Percentiles rank a stretch among this genome's conserved stretches.
Conservation (phyloP, 1,284 basidiomycete species). For the Sphagnurus paluster region DNA sequence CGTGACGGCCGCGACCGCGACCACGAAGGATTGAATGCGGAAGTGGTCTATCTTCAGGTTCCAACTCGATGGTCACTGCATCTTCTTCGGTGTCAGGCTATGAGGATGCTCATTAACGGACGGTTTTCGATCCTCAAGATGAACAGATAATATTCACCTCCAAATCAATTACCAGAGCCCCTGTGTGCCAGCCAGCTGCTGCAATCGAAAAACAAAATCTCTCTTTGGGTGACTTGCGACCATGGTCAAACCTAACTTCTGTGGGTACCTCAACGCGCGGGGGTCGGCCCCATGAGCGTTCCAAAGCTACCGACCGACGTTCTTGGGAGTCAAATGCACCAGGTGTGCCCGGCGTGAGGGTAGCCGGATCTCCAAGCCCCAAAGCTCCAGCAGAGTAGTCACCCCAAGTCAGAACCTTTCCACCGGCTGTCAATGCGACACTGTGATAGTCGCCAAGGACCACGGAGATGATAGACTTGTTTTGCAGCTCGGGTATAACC, state of each 20-base stretch:
- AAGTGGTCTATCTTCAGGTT: slow-evolving; percentile 16
- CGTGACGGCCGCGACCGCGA: too few species aligned
- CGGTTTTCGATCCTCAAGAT: not conserved
- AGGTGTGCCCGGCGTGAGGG: slow-evolving; percentile 51
- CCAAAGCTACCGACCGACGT: slow-evolving; percentile 31
- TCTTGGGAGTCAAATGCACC: slow-evolving; percentile 54
- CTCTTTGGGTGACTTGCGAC: slow-evolving; percentile 45
- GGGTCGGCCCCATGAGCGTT: slow-evolving; percentile 34
- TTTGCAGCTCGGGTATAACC: slow-evolving; percentile 71
- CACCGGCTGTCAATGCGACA: slow-evolving; percentile 77
- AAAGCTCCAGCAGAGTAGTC: slow-evolving; percentile 75
- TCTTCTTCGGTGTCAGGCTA: slow-evolving; percentile 20
- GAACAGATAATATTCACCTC: slow-evolving; percentile 45
- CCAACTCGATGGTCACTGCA: slow-evolving; percentile 8
- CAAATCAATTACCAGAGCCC: slow-evolving; percentile 81
- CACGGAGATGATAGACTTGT: slow-evolving; percentile 77
- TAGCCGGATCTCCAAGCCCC: slow-evolving; percentile 74
- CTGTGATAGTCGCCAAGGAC: slow-evolving; percentile 89
- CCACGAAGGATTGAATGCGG: slow-evolving; percentile 5
- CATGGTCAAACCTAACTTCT: slow-evolving; percentile 70
- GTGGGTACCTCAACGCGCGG: slow-evolving; percentile 58
- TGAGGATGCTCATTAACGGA: slow-evolving; percentile 9
- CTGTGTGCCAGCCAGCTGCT: slow-evolving; percentile 87
- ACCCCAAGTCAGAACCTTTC: slow-evolving; percentile 86
- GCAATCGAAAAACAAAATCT: slow-evolving; percentile 78